Base-by-base conservation (phyloP, 169 alveolate species). In the Miamiensis avidus region DNA sequence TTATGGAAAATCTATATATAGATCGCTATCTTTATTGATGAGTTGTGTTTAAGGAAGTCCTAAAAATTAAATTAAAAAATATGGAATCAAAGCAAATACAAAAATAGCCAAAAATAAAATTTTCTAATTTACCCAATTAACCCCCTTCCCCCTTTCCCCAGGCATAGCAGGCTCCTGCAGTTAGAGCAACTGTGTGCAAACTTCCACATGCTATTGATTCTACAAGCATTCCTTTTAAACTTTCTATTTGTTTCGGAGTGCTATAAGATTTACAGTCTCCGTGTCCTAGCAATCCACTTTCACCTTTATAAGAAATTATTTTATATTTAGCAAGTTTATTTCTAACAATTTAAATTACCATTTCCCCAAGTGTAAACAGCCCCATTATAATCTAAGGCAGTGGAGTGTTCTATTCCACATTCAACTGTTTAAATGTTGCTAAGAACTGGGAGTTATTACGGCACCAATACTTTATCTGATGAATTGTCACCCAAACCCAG, bases 81-180 rank as follows among this genome's bases (percentile, higher is more conserved):
- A 31, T 31, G 4, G 20, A 49, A 49, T 49, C 4, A 49, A 49
- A 11, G 69, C 69, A 11, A 11, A 11, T 49, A 11, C 20, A 4
- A 49, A 49, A 11, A 49, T 11, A 49, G 20, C 69, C 4, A 11
- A 49, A 49, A 16, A 79, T 74, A 30, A 81, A 28, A 49, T 76
- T 65, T 75, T 65, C 72, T 4, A 75, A 65, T 26, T 81, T 33
- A 34, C 98, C 98, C n/a, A 96, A 87, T 89, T 96, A 91, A 0
- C 97, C 97, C 20, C 97, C 98, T 79, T 96, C 97, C 25, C 94
- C 88, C 64, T 95, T 91, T 29, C 98, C 98, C 97, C 98, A 96
- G 0, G 94, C 87, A 84, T 90, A 96, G 15, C 93, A 86, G 1
- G 94, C 95, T 79, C 93, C 94, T 28, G 90, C 87, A 30, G 95